A percentile compares a stretch with the other conserved stretches of the same genome.
Evolutionary conservation across 805 yeast species (phyloP).

Genomic region (Ogataea henricii): DNA sequence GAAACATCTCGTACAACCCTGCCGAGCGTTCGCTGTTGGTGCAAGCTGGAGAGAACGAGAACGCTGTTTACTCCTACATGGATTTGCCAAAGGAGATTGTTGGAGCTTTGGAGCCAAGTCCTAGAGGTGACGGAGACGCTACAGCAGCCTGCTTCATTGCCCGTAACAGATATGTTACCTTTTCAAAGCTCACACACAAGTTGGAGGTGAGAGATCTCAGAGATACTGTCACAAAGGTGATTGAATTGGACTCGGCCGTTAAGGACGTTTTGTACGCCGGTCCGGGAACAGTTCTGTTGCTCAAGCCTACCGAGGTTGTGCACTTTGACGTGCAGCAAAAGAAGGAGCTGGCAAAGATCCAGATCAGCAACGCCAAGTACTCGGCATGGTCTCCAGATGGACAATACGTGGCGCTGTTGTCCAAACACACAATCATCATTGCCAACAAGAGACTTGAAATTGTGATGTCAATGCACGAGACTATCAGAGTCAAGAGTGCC

Average conservation of each 20-base stretch:
- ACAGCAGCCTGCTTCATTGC: slow-evolving; percentile 88
- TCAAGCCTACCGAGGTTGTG: slow-evolving; percentile 71
- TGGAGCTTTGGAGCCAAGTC: slow-evolving; percentile 93
- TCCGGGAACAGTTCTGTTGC: slow-evolving; percentile 78
- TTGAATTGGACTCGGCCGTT: slow-evolving; percentile 66
- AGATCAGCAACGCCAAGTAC: slow-evolving; percentile 80
- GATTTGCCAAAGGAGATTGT: slow-evolving; percentile 81
- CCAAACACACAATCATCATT: slow-evolving; percentile 90
- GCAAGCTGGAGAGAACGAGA: slow-evolving; percentile 72
- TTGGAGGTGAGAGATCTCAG: slow-evolving; percentile 82
- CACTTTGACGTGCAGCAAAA: slow-evolving; percentile 93
- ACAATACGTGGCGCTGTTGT: slow-evolving; percentile 79
- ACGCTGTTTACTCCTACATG: slow-evolving; percentile 70
- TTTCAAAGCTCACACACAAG: slow-evolving; percentile 60
- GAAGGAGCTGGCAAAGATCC: slow-evolving; percentile 67
- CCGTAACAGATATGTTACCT: slow-evolving; percentile 90
- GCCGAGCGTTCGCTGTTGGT: slow-evolving; percentile 85
- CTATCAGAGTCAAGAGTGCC: slow-evolving; percentile 94
- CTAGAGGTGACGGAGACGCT: slow-evolving; percentile 76
- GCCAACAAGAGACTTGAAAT: slow-evolving; percentile 78
- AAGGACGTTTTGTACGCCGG: slow-evolving; percentile 76
- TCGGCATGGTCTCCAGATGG: slow-evolving; percentile 89
- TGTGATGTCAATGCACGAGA: slow-evolving; percentile 88
- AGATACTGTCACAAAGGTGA: slow-evolving; percentile 78
- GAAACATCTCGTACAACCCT: slow-evolving; percentile 87